Conservation (phyloP, 768 basidiomycete species). For the Rhodotorula toruloides region DNA sequence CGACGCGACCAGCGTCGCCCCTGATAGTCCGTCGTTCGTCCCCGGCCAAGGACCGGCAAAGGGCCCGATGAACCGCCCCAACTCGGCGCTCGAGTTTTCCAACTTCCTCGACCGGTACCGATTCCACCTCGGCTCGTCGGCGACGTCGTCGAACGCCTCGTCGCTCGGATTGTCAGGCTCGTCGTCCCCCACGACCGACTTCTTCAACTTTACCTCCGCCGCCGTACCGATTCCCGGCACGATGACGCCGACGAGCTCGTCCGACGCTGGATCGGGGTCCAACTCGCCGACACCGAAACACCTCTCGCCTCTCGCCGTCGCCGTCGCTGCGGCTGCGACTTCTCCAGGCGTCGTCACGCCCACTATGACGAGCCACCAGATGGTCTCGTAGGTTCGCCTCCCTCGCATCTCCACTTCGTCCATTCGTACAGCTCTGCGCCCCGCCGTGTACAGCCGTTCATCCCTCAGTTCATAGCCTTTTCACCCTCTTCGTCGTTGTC, state of each 20-base stretch:
- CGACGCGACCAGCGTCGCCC: slow-evolving; percentile 26
- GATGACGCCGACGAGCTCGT: neutral
- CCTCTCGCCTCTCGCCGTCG: neutral
- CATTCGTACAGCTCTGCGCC: too few species aligned
- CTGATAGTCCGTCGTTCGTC: slow-evolving; percentile 20
- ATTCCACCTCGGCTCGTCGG: slow-evolving; percentile 24
- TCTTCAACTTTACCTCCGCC: neutral
- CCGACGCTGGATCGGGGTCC: neutral
- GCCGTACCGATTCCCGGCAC: neutral
- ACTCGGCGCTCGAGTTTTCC: slow-evolving; percentile 32
- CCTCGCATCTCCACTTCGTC: too few species aligned
- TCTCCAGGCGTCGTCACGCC: too few species aligned
- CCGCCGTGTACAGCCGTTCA: too few species aligned
- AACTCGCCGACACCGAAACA: slow-evolving; percentile 3
- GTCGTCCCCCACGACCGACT: neutral
- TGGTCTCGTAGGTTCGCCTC: too few species aligned
- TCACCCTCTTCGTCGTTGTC: too few species aligned
- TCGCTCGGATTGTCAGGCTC: neutral
- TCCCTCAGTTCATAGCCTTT: too few species aligned
- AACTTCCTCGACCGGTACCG: slow-evolving; percentile 35
- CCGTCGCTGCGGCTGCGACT: neutral
- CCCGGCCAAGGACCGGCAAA: neutral
- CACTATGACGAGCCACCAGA: too few species aligned
- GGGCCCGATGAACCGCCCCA: slow-evolving; percentile 3
- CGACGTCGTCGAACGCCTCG: too few species aligned